These are phyloP conservation scores for Ophidiomyces ophidiicola DNA, from an alignment of 2,329 filamentous ascomycete genomes.

Conservation along the genomic window DNA sequence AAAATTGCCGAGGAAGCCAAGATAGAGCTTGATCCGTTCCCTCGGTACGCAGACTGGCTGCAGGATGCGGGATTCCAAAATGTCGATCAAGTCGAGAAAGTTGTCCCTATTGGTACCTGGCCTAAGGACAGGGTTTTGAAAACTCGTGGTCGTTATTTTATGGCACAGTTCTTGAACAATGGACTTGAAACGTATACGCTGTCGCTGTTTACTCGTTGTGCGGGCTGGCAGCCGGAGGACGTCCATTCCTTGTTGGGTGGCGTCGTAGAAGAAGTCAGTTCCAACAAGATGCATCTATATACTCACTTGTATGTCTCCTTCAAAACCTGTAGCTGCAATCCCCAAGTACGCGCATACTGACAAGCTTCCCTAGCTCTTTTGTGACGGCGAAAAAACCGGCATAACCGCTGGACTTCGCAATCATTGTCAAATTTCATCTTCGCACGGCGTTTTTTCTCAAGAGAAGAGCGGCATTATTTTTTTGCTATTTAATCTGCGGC, in stretches of 20 bases:
- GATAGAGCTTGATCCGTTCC: slow-evolving; percentile 14
- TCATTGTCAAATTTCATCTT: too few relatives aligned
- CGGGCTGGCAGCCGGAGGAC: slow-evolving; percentile 19
- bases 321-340: not conserved
- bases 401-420: not conserved
- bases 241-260: slow-evolving; percentile 18
- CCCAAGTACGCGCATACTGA: not conserved
- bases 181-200: slow-evolving; percentile 21
- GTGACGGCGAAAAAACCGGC: slow-evolving; percentile 5
- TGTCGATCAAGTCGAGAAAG: slow-evolving; percentile 11
- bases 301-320: slow-evolving; percentile 18
- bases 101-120: slow-evolving; percentile 16
- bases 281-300: slow-evolving; percentile 23
- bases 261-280: slow-evolving; percentile 18
- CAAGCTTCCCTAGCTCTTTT: not conserved
- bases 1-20: slow-evolving; percentile 8
- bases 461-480: too few relatives aligned
- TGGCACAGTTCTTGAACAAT: slow-evolving; percentile 19
- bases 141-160: slow-evolving; percentile 18
- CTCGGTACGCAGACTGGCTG: slow-evolving; percentile 6
- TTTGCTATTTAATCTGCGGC: too few relatives aligned
- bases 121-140: slow-evolving; percentile 16
- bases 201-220: slow-evolving; percentile 21
- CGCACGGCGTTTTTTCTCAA: too few relatives aligned
- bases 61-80: slow-evolving; percentile 12